Evolutionary conservation across 345 rosid species (phyloP), one percentile per base, ranked within the genome.

Genomic region (Clarkia xantiana): DNA sequence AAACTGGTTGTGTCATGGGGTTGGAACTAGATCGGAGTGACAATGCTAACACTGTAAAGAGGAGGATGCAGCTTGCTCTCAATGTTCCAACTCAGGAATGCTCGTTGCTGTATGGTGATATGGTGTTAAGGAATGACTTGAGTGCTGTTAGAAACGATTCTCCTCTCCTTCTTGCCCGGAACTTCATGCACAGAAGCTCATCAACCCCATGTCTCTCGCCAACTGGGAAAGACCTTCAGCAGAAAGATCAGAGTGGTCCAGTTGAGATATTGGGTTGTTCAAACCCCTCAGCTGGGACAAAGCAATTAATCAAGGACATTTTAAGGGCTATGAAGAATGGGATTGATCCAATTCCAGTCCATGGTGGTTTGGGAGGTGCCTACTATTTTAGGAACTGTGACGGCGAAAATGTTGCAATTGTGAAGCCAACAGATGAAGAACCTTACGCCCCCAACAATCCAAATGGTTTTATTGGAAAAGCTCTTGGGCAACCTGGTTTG

Each of bases 181-280:
- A 62, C 56, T 54, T 41, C n/a, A 52, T 72, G 63, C 62, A 72
- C 18, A 62, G 77, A 56, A 68, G 77, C 54, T 62, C 66, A 17
- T 72, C 77, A 3, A 68, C 66, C n/a, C 74, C 77, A 13, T 68
- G 77, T 51, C 68, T 68, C 53, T 72, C 71, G 29, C 71, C 74
- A 14, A 50, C 62, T 3, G 69, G 56, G 19, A 62, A 60, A 45
- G 77, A 68, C 56, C 56, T 65, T 51, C 71, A 65, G 51, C 74
- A 53, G 53, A 47, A 56, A 38, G 77, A 72, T 41, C 50, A 43
- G 58, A 66, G 73, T 34, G 63, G 68, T 59, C 67, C 69, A 6
- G 54, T 72, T 45, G 77, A 68, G 68, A 52, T 72, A 57, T 57
- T 68, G 36, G 71, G 71, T 45, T 68, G 49, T 47, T 66, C 66